Evolutionary conservation across 257 asterid genomes (phyloP).

Genomic region (Capsicum pubescens): DNA sequence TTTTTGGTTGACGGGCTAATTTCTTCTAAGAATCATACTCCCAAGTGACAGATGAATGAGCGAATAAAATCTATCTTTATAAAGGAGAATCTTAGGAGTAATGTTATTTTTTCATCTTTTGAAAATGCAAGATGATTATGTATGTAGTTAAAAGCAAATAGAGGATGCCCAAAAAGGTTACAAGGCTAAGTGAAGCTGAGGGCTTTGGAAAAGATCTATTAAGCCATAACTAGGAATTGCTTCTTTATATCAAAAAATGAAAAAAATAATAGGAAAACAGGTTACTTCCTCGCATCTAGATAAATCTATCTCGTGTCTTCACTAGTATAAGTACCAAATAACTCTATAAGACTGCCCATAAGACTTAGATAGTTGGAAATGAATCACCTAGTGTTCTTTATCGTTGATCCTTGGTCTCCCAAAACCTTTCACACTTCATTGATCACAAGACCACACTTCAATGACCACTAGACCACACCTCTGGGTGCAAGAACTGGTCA

Average conservation of each 20-base stretch:
- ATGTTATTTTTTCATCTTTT: background rate
- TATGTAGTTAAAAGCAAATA: background rate
- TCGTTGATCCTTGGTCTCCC: too few species aligned
- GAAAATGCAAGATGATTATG: background rate
- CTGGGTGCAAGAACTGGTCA: background rate
- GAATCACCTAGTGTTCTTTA: too few species aligned
- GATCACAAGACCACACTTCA: too few species aligned
- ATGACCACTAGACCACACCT: background rate
- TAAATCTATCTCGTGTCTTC: background rate
- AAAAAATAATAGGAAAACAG: background rate
- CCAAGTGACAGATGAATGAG: conserved; percentile 6
- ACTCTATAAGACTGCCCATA: too few species aligned
- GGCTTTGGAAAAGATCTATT: background rate
- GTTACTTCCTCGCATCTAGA: background rate
- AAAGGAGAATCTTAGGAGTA: background rate
- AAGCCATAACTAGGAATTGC: background rate
- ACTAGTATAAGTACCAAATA: background rate
- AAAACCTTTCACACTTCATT: too few species aligned
- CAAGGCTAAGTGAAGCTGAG: background rate
- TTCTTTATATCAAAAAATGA: background rate
- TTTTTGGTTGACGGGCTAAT: background rate
- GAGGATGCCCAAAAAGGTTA: conserved; percentile 5
- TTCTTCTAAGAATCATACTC: background rate
- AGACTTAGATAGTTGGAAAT: too few species aligned
- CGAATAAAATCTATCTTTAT: background rate